phyloP scores from a whole-genome alignment of 1,284 basidiomycete species.

The Malassezia cuniculi region DNA sequence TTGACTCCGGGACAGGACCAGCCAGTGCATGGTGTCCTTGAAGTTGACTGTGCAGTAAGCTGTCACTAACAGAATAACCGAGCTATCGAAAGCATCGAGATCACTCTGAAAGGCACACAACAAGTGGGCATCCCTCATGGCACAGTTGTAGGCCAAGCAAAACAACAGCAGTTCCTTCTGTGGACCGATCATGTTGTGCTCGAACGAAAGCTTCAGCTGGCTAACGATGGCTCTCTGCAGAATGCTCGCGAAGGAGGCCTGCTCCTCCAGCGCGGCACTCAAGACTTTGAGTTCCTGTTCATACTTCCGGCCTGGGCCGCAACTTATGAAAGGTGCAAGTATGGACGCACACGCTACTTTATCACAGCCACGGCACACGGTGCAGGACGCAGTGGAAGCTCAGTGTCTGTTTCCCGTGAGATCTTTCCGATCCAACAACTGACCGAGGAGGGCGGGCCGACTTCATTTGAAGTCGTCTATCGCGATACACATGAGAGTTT shows the following conservation, averaged over 20 bases:
- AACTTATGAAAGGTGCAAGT: conserved; percentile 37
- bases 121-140: conserved; percentile 35
- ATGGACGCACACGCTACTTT: conserved; percentile 37
- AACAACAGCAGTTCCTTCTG: conserved; percentile 13
- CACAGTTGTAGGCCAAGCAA: conserved; percentile 1
- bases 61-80: conserved; percentile 20
- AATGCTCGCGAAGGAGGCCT: conserved; percentile 18
- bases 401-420: conserved; percentile 32
- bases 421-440: conserved; percentile 40
- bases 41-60: conserved; percentile 31
- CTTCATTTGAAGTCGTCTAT: conserved; percentile 38
- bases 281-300: conserved; percentile 43
- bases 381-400: conserved; percentile 29
- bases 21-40: conserved; percentile 39
- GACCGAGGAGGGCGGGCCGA: conserved; percentile 32
- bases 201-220: conserved; percentile 35
- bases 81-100: conserved; percentile 27
- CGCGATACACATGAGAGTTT: conserved; percentile 40
- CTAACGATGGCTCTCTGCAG: conserved; percentile 17
- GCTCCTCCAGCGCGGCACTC: conserved; percentile 32
- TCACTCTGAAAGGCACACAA: conserved; percentile 32
- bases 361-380: conserved; percentile 37
- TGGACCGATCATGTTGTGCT: conserved; percentile 40
- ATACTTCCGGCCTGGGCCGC: conserved; percentile 38
- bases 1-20: conserved; percentile 36